Percentiles rank a stretch among this genome's conserved stretches.
Conservation (phyloP, 1,284 basidiomycete species). For the Melampsora americana region DNA sequence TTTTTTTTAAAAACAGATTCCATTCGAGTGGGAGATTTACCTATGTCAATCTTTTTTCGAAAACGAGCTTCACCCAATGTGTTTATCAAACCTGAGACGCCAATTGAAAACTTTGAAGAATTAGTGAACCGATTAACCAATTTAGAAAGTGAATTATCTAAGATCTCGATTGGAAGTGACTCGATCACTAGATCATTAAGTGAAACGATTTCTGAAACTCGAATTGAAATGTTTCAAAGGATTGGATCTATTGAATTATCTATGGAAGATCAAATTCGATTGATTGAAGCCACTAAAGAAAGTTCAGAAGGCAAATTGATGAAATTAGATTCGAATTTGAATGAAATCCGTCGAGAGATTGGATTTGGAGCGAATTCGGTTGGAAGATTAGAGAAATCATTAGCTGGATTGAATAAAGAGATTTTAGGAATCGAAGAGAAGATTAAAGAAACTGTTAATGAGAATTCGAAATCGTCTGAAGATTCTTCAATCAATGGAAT, state of each 20-base stretch:
- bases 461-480: background rate
- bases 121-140: constrained; percentile 18
- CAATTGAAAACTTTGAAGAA: constrained; percentile 24
- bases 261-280: background rate
- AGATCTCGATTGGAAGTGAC: background rate
- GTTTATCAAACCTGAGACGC: constrained; percentile 6
- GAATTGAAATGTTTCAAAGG: background rate
- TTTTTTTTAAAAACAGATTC: constrained; percentile 23
- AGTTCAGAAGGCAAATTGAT: background rate
- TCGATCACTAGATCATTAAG: background rate
- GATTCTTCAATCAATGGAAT: background rate
- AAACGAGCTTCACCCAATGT: constrained; percentile 9
- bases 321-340: background rate
- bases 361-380: background rate
- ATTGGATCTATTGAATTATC: background rate
- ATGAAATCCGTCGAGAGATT: background rate
- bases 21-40: constrained; percentile 20
- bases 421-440: background rate
- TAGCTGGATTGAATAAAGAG: background rate
- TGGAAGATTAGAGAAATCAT: background rate
- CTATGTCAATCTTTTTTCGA: constrained; percentile 7
- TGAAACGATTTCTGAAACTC: background rate
- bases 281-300: background rate
- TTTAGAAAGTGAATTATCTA: constrained; percentile 16
- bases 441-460: background rate